Conservation (phyloP, 1,139 yeast genomes). For the Yamadazyma membranifaciens region DNA sequence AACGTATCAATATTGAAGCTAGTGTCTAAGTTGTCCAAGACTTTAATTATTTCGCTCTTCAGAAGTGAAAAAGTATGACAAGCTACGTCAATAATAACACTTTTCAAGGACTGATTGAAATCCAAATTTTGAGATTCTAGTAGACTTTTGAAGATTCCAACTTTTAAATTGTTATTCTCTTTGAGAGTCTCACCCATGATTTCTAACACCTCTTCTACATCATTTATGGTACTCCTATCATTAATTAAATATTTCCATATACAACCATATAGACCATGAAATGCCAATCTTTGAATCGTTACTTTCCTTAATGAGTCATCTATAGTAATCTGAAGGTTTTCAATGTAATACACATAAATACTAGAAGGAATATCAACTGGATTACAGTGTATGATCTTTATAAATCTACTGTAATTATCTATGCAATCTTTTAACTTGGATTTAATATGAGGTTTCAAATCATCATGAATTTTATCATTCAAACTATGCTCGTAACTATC, state of each 20-base stretch:
- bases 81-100: constrained; percentile 11
- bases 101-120: constrained; percentile 9
- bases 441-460: constrained; percentile 7
- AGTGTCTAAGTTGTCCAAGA: not conserved
- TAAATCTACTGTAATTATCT: constrained; percentile 31
- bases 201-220: constrained; percentile 38
- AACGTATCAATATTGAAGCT: no score
- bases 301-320: constrained; percentile 22
- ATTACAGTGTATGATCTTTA: constrained; percentile 29
- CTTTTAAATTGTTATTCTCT: constrained; percentile 17
- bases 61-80: constrained; percentile 7
- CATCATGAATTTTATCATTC: not conserved
- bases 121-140: constrained; percentile 5
- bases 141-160: constrained; percentile 24
- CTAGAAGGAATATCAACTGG: constrained; percentile 33
- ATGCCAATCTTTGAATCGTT: constrained; percentile 27
- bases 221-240: constrained; percentile 30
- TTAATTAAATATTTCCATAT: constrained; percentile 32
- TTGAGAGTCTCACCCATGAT: constrained; percentile 19
- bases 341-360: constrained; percentile 24
- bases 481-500: not conserved
- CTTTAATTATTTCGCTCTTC: constrained; percentile 3
- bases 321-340: constrained; percentile 17
- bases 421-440: constrained; percentile 18
- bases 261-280: constrained; percentile 28